These are phyloP conservation scores for Rickenella mellea DNA, from an alignment of 768 basidiomycete genomes.

Conservation along the genomic window DNA sequence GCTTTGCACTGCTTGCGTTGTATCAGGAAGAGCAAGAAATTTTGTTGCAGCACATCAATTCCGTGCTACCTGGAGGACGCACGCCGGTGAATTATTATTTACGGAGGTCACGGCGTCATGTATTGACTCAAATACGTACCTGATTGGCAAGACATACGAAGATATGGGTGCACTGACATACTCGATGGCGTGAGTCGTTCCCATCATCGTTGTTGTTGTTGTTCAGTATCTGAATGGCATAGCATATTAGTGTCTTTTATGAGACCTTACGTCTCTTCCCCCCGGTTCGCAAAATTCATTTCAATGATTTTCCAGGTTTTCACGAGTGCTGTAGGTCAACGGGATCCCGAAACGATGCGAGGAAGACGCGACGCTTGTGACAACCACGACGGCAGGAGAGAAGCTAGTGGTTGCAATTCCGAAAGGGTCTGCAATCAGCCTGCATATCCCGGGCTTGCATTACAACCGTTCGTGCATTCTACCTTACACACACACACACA, in stretches of 20 bases:
- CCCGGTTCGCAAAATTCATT: slow-evolving; percentile 14
- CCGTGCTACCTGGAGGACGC: slow-evolving; percentile 9
- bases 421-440: slow-evolving; percentile 26
- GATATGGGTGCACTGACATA: slow-evolving; percentile 1
- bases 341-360: slow-evolving; percentile 34
- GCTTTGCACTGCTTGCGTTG: slow-evolving; percentile 30
- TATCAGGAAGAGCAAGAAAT: slow-evolving; percentile 29
- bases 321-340: neutral
- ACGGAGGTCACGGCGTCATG: neutral
- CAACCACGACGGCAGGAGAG: slow-evolving; percentile 28
- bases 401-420: slow-evolving; percentile 31
- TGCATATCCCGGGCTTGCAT: slow-evolving; percentile 34
- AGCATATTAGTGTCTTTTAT: slow-evolving; percentile 19
- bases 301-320: neutral
- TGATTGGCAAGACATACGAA: neutral
- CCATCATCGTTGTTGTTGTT: slow-evolving; percentile 1
- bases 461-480: slow-evolving; percentile 34
- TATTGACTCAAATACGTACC: neutral
- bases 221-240: slow-evolving; percentile 1
- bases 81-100: slow-evolving; percentile 11
- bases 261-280: slow-evolving; percentile 23
- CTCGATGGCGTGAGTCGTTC: neutral
- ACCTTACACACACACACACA: neutral
- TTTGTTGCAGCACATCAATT: slow-evolving; percentile 22
- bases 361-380: slow-evolving; percentile 35